A percentile compares a stretch with the other conserved stretches of the same genome.
phyloP scores from a whole-genome alignment of 371 early-diverging fungal genomes.

The Mortierella sp. region DNA sequence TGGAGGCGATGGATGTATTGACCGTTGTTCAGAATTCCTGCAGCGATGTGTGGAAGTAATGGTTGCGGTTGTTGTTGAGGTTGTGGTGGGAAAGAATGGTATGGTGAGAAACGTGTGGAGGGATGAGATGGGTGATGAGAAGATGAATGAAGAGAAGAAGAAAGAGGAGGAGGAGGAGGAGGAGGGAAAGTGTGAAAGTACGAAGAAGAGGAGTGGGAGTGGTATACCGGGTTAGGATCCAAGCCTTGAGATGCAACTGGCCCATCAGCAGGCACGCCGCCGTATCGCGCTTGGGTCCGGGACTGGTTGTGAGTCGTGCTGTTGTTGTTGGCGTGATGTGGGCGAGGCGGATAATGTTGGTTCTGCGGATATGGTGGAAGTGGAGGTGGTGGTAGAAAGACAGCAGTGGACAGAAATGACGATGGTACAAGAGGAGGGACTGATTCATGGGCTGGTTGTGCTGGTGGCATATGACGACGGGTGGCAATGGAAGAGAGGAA shows the following conservation, averaged over 20 bases:
- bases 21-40: slow-evolving; percentile 17
- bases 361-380: background rate
- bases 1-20: slow-evolving; percentile 21
- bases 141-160: no score
- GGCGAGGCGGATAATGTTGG: background rate
- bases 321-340: background rate
- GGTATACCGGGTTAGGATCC: background rate
- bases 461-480: background rate
- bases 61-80: background rate
- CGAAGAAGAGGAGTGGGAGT: background rate
- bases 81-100: background rate
- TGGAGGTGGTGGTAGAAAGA: background rate
- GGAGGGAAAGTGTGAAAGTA: background rate
- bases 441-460: no score
- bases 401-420: background rate
- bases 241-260: background rate
- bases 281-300: background rate
- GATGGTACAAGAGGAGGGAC: background rate
- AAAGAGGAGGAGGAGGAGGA: background rate
- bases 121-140: background rate
- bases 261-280: background rate
- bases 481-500: slow-evolving; percentile 1
- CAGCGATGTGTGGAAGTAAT: slow-evolving; percentile 1
- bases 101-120: no score
- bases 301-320: background rate